Evolutionary conservation across 305 asterid species (phyloP).

Genomic region (Fraxinus sp.): DNA sequence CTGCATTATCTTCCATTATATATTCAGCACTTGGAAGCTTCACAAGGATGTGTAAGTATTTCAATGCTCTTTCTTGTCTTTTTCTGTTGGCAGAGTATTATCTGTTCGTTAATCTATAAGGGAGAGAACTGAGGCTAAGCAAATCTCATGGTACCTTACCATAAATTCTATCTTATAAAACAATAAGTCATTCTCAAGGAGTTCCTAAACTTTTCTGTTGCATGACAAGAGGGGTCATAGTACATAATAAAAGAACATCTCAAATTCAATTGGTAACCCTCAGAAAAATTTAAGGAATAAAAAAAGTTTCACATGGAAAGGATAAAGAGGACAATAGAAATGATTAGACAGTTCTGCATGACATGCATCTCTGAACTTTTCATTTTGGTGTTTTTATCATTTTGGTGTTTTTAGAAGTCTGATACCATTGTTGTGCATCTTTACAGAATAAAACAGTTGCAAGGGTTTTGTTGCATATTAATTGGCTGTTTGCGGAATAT

Average conservation of each 20-base stretch:
- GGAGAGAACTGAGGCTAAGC: not conserved
- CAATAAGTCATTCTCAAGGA: not conserved
- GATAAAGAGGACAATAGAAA: not conserved
- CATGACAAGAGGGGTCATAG: not conserved
- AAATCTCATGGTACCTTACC: not conserved
- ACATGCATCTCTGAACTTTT: not conserved
- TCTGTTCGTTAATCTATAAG: not conserved
- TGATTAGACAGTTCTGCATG: not conserved
- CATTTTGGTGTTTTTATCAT: not conserved
- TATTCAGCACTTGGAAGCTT: conserved; percentile 55
- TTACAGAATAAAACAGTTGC: not conserved
- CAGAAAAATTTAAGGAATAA: not conserved
- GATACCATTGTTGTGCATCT: not conserved
- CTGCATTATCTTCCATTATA: conserved; percentile 51
- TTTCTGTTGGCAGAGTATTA: not conserved
- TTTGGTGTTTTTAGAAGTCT: not conserved
- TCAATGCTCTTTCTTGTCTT: conserved; percentile 13
- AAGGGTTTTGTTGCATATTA: not conserved
- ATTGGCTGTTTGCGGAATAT: not conserved
- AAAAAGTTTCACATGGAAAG: not conserved
- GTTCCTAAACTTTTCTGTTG: not conserved
- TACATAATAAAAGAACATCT: not conserved
- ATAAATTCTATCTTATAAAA: not conserved
- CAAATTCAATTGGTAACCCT: not conserved
- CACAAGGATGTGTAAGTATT: conserved; percentile 65